These are phyloP conservation scores for Imleria badia DNA, from an alignment of 768 basidiomycete species.

Conservation along the genomic window DNA sequence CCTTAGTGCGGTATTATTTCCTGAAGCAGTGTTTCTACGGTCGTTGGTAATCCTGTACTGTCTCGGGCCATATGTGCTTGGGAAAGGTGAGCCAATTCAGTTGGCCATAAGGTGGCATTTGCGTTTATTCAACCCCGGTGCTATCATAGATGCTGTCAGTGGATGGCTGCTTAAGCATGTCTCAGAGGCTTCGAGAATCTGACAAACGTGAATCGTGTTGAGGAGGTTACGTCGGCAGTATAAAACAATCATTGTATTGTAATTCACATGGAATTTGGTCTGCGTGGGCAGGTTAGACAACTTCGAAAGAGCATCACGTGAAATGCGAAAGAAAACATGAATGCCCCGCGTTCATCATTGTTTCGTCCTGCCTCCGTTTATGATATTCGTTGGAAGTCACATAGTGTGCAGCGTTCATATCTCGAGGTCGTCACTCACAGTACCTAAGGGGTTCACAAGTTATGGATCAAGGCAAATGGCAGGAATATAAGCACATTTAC, in stretches of 20 bases:
- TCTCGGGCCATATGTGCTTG: constrained; percentile 14
- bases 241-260: background rate
- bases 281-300: no score
- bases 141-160: constrained; percentile 10
- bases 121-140: background rate
- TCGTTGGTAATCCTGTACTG: constrained; percentile 15
- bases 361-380: no score
- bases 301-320: background rate
- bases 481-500: constrained; percentile 34
- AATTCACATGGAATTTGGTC: no score
- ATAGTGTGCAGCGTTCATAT: no score
- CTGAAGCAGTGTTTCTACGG: constrained; percentile 10
- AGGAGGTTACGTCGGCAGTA: background rate
- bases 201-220: background rate
- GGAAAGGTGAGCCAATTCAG: constrained; percentile 4
- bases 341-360: background rate
- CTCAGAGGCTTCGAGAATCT: background rate
- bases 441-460: constrained; percentile 15
- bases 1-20: constrained; percentile 3
- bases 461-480: background rate
- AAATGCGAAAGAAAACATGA: background rate
- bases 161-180: constrained; percentile 10
- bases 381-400: no score
- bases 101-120: background rate
- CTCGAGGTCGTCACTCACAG: constrained; percentile 15